Percentiles rank a stretch among this genome's conserved stretches.
These are phyloP conservation scores for Talaromyces liani DNA, from an alignment of 495 filamentous ascomycete species.

Conservation along the genomic window DNA sequence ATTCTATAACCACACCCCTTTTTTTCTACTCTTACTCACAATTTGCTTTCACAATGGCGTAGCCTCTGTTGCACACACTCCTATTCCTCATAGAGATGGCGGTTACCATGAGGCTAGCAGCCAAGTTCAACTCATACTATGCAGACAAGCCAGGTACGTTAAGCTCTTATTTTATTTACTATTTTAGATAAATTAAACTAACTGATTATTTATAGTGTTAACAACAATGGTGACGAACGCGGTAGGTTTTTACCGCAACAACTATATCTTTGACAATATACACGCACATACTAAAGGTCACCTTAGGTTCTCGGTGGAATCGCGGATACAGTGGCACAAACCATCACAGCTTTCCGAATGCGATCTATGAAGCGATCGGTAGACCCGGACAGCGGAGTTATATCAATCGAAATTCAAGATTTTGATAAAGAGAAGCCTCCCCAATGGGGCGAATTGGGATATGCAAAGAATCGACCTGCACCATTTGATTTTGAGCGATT, in stretches of 20 bases:
- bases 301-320: constrained; percentile 73
- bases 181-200: not conserved
- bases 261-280: not conserved
- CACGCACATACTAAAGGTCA: not conserved
- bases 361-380: constrained; percentile 54
- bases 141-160: constrained; percentile 67
- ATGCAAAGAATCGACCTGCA: constrained; percentile 57
- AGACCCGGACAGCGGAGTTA: constrained; percentile 54
- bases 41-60: constrained; percentile 2
- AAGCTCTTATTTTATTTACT: not conserved
- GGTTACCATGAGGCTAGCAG: constrained; percentile 67
- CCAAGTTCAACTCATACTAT: constrained; percentile 92
- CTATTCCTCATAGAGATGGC: constrained; percentile 86
- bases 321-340: constrained; percentile 92
- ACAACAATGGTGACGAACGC: constrained; percentile 99
- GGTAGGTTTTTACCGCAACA: constrained; percentile 41
- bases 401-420: constrained; percentile 86
- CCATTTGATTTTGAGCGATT: constrained; percentile 94
- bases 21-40: constrained; percentile 1
- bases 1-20: not conserved
- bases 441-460: constrained; percentile 57
- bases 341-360: constrained; percentile 74
- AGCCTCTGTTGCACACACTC: constrained; percentile 84
- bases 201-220: constrained; percentile 53
- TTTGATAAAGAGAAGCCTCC: constrained; percentile 78